Conservation (phyloP, 164 flowering plant species). For the Magnolia changhungtana region DNA sequence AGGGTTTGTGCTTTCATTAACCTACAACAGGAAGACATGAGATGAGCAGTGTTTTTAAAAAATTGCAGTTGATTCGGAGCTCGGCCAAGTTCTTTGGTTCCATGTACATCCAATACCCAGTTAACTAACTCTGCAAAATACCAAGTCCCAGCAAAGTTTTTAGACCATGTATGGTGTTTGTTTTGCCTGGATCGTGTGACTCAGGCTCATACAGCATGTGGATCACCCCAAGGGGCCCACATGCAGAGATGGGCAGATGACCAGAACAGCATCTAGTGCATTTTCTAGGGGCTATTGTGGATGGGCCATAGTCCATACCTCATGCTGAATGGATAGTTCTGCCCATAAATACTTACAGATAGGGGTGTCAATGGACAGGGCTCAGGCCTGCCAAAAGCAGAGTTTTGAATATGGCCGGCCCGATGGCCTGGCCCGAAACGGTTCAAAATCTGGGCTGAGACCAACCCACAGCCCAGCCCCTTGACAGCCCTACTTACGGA, state of each 20-base stretch:
- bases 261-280: neutral
- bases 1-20: conserved; percentile 95
- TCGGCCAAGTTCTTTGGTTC: too few relatives aligned
- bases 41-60: neutral
- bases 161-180: neutral
- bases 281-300: too few relatives aligned
- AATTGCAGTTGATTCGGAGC: neutral
- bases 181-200: neutral
- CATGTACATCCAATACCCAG: too few relatives aligned
- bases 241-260: neutral
- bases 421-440: too few relatives aligned
- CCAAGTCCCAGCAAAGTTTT: too few relatives aligned
- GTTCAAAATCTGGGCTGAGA: too few relatives aligned
- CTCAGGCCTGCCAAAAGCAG: neutral
- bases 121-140: too few relatives aligned
- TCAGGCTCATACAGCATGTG: neutral
- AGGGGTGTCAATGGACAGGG: neutral
- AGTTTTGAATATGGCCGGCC: too few relatives aligned
- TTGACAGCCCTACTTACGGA: too few relatives aligned
- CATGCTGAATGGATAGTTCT: neutral
- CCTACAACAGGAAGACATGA: conserved; percentile 34
- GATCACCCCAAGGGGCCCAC: neutral
- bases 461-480: too few relatives aligned
- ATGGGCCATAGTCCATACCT: neutral
- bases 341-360: neutral